Evolutionary conservation across 495 filamentous ascomycete species (phyloP).

Genomic region (Baudoinia panamericana): DNA sequence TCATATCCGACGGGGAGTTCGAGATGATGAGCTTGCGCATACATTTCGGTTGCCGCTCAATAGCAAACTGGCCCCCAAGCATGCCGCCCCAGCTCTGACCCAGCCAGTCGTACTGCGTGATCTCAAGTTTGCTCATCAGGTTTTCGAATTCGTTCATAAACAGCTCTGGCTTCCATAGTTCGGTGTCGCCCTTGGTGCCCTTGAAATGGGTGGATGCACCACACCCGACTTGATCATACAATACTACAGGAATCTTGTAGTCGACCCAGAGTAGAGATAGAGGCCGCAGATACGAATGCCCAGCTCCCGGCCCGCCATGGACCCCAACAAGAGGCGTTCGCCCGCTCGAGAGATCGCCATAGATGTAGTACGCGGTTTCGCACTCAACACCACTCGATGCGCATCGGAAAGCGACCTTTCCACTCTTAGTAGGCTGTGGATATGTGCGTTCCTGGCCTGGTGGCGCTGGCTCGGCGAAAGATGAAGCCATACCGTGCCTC

Average conservation of each 20-base stretch:
- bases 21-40: slow-evolving; percentile 34
- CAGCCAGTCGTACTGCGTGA: slow-evolving; percentile 33
- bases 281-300: slow-evolving; percentile 34
- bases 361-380: slow-evolving; percentile 16
- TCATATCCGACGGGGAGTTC: slow-evolving; percentile 30
- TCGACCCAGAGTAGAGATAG: slow-evolving; percentile 27
- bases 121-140: slow-evolving; percentile 31
- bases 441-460: slow-evolving; percentile 15
- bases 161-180: slow-evolving; percentile 37
- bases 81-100: slow-evolving; percentile 43
- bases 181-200: slow-evolving; percentile 30
- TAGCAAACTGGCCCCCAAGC: slow-evolving; percentile 32
- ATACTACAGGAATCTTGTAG: slow-evolving; percentile 32
- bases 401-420: slow-evolving; percentile 10
- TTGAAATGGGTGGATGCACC: slow-evolving; percentile 36
- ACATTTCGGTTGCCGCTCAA: slow-evolving; percentile 26
- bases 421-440: slow-evolving; percentile 12
- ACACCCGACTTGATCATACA: slow-evolving; percentile 44
- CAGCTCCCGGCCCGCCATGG: slow-evolving; percentile 38
- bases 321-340: slow-evolving; percentile 30
- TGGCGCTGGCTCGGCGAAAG: slow-evolving; percentile 3
- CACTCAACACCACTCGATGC: slow-evolving; percentile 8
- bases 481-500: too few relatives aligned
- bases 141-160: slow-evolving; percentile 40
- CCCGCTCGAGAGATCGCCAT: slow-evolving; percentile 14